Evolutionary conservation across 306 rosid species (phyloP).

Genomic region (Leucaena leucocephala): DNA sequence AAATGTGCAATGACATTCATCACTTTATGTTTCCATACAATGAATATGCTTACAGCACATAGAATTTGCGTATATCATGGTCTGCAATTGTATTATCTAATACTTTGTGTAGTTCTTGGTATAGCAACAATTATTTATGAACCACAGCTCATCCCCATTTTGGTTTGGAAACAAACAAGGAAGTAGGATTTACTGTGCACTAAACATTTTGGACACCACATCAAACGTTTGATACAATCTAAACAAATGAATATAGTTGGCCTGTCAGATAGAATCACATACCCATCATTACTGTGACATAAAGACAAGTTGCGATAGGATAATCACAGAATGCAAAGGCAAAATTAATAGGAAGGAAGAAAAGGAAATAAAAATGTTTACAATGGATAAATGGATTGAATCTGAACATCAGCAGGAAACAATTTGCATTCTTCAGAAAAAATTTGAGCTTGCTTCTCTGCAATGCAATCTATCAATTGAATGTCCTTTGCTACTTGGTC

Average conservation of each 20-base stretch:
- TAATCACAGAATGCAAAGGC: slow-evolving; percentile 18
- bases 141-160: background rate
- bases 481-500: slow-evolving; percentile 91
- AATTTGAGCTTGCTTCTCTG: slow-evolving; percentile 90
- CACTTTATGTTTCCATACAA: too few relatives aligned
- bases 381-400: slow-evolving; percentile 96
- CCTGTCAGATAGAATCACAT: slow-evolving; percentile 7
- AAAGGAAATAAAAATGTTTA: slow-evolving; percentile 43
- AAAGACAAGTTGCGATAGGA: slow-evolving; percentile 25
- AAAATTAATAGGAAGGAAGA: slow-evolving; percentile 22
- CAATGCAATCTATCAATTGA: slow-evolving; percentile 89
- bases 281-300: background rate
- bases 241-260: background rate
- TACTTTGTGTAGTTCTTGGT: background rate
- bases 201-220: slow-evolving; percentile 18
- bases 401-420: slow-evolving; percentile 98
- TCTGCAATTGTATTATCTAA: background rate
- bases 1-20: too few relatives aligned
- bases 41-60: background rate
- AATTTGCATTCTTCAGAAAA: slow-evolving; percentile 96
- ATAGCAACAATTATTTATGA: slow-evolving; percentile 1
- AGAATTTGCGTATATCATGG: background rate
- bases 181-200: slow-evolving; percentile 1
- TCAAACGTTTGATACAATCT: slow-evolving; percentile 8
- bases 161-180: background rate